Conservation (phyloP, 2,329 filamentous ascomycete species). For the Verruconis gallopava region DNA sequence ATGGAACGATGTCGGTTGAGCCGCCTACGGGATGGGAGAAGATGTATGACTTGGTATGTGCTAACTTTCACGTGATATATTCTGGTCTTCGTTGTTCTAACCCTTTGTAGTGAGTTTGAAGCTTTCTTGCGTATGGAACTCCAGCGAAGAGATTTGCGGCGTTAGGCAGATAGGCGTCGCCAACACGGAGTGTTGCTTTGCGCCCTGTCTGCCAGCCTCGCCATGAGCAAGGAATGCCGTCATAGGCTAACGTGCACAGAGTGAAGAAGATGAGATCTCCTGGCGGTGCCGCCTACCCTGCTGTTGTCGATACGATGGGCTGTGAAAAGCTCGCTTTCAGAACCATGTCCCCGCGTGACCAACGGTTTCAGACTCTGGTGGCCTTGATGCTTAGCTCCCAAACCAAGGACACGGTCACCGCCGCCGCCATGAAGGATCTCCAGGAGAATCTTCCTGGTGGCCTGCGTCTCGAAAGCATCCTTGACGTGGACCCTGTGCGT, state of each 20-base stretch:
- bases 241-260: too few relatives aligned
- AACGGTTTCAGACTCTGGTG: constrained; percentile 74
- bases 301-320: constrained; percentile 95
- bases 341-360: constrained; percentile 37
- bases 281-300: constrained; percentile 29
- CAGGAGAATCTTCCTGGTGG: constrained; percentile 57
- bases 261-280: constrained; percentile 60
- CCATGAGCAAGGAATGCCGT: too few relatives aligned
- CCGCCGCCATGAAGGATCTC: constrained; percentile 66
- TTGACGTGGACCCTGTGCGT: constrained; percentile 52
- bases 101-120: too few relatives aligned
- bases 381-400: constrained; percentile 85
- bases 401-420: constrained; percentile 85
- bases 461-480: constrained; percentile 64
- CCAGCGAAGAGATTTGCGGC: too few relatives aligned
- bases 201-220: too few relatives aligned
- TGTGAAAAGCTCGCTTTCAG: constrained; percentile 64
- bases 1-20: neutral
- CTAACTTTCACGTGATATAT: too few relatives aligned
- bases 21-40: constrained; percentile 73
- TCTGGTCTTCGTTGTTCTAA: too few relatives aligned
- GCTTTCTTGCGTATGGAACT: too few relatives aligned
- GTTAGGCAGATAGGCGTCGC: too few relatives aligned
- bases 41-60: constrained; percentile 63
- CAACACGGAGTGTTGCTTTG: too few relatives aligned